Evolutionary conservation across 208 protist genomes (phyloP).

Genomic region (Acanthamoeba quina): DNA sequence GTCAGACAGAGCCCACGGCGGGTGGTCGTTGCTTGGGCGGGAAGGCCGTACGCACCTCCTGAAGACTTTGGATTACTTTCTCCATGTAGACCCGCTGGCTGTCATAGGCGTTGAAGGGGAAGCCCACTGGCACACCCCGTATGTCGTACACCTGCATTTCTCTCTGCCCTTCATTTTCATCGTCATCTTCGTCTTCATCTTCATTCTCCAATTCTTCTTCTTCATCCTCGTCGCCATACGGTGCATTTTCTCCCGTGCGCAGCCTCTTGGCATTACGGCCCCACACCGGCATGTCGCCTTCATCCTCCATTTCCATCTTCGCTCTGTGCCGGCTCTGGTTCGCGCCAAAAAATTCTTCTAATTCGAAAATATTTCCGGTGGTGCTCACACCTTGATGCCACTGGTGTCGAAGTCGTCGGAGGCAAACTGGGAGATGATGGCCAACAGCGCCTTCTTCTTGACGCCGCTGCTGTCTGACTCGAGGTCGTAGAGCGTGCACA

Average conservation of each 20-base stretch:
- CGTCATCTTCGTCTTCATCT: conserved; percentile 44
- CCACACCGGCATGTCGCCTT: background rate
- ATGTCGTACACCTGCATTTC: conserved; percentile 77
- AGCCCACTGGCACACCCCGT: conserved; percentile 84
- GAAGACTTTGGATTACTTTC: conserved; percentile 93
- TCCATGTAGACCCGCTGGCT: conserved; percentile 97
- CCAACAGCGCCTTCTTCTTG: conserved; percentile 59
- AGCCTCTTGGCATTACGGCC: conserved; percentile 12
- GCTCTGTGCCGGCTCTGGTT: background rate
- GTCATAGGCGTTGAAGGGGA: conserved; percentile 96
- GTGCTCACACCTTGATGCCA: background rate
- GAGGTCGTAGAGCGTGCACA: conserved; percentile 67
- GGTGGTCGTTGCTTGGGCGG: no score
- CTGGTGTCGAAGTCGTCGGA: conserved; percentile 59
- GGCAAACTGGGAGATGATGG: conserved; percentile 52
- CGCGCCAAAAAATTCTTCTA: background rate
- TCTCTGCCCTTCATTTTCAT: background rate
- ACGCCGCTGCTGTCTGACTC: conserved; percentile 33
- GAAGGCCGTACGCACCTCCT: conserved; percentile 70
- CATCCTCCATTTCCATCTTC: conserved; percentile 43
- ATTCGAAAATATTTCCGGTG: background rate
- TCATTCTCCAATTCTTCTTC: background rate
- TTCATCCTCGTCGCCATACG: background rate
- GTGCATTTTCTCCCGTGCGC: background rate
- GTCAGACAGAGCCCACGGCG: no score